Evolutionary conservation across 1,284 basidiomycete species (phyloP).

Genomic region (Apiotrichum gamsii): DNA sequence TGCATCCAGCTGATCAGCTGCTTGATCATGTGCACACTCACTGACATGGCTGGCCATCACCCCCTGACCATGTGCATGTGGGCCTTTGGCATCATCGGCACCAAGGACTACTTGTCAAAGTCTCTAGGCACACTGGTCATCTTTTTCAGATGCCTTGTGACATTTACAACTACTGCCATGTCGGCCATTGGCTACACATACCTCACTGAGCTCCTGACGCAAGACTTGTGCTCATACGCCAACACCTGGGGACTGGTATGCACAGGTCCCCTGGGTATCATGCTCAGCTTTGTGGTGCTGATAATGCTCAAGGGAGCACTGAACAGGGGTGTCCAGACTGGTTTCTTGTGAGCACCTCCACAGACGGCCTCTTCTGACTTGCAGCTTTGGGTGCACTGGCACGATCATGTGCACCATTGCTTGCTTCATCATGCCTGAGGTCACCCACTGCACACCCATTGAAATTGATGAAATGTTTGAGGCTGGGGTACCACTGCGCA

Average conservation of each 20-base stretch:
- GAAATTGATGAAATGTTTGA: conserved; percentile 31
- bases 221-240: conserved; percentile 22
- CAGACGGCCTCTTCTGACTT: background rate
- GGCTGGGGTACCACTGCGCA: conserved; percentile 17
- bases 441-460: conserved; percentile 20
- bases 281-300: conserved; percentile 15
- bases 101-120: conserved; percentile 22
- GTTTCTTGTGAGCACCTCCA: conserved; percentile 6
- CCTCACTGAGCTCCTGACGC: conserved; percentile 24
- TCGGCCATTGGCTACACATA: conserved; percentile 21
- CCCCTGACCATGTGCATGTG: conserved; percentile 11
- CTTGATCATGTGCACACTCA: conserved; percentile 11
- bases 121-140: conserved; percentile 24
- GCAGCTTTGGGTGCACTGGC: conserved; percentile 15
- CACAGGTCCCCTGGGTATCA: conserved; percentile 20
- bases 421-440: conserved; percentile 29
- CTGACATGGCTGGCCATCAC: conserved; percentile 16
- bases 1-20: conserved; percentile 24
- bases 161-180: conserved; percentile 20
- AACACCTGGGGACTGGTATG: conserved; percentile 19
- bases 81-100: conserved; percentile 1
- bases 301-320: conserved; percentile 7
- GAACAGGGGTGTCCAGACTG: conserved; percentile 15
- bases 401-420: conserved; percentile 17
- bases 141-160: conserved; percentile 21